These are phyloP conservation scores for Aspergillus sparsus DNA, from an alignment of 495 filamentous ascomycete genomes.

Conservation along the genomic window DNA sequence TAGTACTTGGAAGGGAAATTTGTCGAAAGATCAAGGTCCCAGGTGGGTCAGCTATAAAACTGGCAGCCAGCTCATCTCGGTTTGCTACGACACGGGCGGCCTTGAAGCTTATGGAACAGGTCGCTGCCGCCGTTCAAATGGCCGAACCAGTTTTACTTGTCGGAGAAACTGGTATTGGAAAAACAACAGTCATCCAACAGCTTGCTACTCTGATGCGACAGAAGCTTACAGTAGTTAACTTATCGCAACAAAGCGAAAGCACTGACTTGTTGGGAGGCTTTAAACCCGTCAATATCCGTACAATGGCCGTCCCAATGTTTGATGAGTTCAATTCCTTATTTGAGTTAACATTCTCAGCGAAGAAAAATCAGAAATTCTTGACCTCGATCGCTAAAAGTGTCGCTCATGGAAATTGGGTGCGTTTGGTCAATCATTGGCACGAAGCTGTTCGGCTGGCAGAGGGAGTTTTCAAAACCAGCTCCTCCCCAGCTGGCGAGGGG, in stretches of 20 bases:
- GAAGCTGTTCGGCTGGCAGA: conserved; percentile 86
- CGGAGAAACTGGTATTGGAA: conserved; percentile 97
- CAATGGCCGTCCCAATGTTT: conserved; percentile 83
- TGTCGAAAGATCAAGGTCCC: conserved; percentile 48
- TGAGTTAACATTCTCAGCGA: conserved; percentile 75
- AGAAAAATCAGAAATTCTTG: conserved; percentile 83
- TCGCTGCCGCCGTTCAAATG: conserved; percentile 77
- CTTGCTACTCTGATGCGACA: conserved; percentile 78
- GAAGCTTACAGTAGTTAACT: conserved; percentile 84
- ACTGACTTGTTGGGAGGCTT: conserved; percentile 92
- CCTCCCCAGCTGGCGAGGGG: conserved; percentile 37
- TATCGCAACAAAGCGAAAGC: conserved; percentile 96
- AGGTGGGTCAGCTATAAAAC: conserved; percentile 35
- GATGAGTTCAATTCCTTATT: conserved; percentile 93
- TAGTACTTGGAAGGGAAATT: conserved; percentile 69
- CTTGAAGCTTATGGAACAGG: conserved; percentile 68
- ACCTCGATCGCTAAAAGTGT: conserved; percentile 76
- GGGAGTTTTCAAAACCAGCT: conserved; percentile 56
- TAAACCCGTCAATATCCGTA: conserved; percentile 89
- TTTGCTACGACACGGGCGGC: conserved; percentile 51
- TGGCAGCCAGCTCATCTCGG: conserved; percentile 38
- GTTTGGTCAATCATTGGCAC: conserved; percentile 80
- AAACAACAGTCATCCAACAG: conserved; percentile 93
- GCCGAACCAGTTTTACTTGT: conserved; percentile 89
- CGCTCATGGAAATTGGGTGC: conserved; percentile 78